Percentiles rank a stretch among this genome's conserved stretches.
Evolutionary conservation across 176 grass and related monocot species (phyloP).

Genomic region (Avena eriantha): DNA sequence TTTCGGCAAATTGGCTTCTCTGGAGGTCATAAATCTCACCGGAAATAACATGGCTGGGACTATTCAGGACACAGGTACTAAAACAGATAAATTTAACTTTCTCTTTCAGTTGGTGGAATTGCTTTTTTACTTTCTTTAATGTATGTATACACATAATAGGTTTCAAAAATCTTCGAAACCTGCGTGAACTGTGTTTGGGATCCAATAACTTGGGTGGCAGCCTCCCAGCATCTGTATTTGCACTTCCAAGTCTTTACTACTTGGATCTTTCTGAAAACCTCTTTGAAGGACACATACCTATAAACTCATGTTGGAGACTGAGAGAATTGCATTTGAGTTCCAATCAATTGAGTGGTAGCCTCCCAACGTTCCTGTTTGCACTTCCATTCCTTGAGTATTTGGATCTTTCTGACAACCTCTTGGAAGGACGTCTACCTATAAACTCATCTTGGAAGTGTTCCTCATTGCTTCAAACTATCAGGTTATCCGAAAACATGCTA

Average conservation of each 20-base stretch:
- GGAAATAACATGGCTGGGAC: background rate
- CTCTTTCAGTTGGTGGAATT: background rate
- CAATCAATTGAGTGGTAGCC: background rate
- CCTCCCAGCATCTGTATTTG: slow-evolving; percentile 11
- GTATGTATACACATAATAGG: background rate
- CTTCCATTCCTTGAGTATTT: slow-evolving; percentile 20
- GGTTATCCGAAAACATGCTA: background rate
- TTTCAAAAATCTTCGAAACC: background rate
- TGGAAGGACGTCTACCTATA: slow-evolving; percentile 42
- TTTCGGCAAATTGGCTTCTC: slow-evolving; percentile 14
- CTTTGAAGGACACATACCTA: slow-evolving; percentile 38
- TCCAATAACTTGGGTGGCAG: background rate
- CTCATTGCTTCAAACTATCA: slow-evolving; percentile 10
- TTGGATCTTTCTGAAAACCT: slow-evolving; percentile 27
- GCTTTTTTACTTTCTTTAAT: background rate
- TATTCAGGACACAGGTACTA: slow-evolving; percentile 15
- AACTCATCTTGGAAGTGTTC: background rate
- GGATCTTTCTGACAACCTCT: slow-evolving; percentile 8
- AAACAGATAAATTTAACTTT: background rate
- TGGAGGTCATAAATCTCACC: background rate
- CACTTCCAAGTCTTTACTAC: slow-evolving; percentile 8
- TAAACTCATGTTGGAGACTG: background rate
- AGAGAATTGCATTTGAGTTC: slow-evolving; percentile 10
- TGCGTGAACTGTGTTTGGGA: slow-evolving; percentile 21
- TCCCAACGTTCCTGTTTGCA: slow-evolving; percentile 12